These are phyloP conservation scores for Caloboletus firmus DNA, from an alignment of 1,284 basidiomycete genomes.

Conservation along the genomic window DNA sequence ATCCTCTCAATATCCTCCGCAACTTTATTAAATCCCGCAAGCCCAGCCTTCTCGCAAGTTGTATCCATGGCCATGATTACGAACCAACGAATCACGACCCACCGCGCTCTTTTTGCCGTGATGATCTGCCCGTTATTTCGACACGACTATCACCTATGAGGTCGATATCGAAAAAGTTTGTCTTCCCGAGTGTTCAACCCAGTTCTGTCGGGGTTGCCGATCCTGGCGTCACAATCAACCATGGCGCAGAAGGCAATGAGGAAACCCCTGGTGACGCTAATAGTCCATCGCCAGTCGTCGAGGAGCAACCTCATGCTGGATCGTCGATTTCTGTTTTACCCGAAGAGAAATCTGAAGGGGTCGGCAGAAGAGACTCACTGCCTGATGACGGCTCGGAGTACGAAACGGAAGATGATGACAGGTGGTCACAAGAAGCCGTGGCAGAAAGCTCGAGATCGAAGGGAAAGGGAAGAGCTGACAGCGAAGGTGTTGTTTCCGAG, in stretches of 20 bases:
- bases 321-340: background rate
- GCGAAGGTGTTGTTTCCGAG: slow-evolving; percentile 14
- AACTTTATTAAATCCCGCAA: slow-evolving; percentile 26
- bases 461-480: slow-evolving; percentile 27
- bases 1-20: slow-evolving; percentile 32
- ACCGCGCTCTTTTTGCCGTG: slow-evolving; percentile 13
- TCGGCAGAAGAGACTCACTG: background rate
- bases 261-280: background rate
- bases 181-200: slow-evolving; percentile 25
- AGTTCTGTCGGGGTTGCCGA: background rate
- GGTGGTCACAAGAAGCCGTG: slow-evolving; percentile 24
- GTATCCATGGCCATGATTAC: slow-evolving; percentile 8
- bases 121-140: slow-evolving; percentile 30
- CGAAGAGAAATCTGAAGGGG: background rate
- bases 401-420: slow-evolving; percentile 24
- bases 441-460: slow-evolving; percentile 22
- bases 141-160: slow-evolving; percentile 26
- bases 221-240: background rate
- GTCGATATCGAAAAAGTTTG: slow-evolving; percentile 38
- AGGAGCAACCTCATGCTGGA: slow-evolving; percentile 5
- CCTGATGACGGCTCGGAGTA: slow-evolving; percentile 11
- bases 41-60: slow-evolving; percentile 20
- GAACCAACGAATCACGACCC: slow-evolving; percentile 4
- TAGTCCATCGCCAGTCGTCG: background rate
- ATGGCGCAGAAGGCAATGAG: background rate